Evolutionary conservation across 2,329 filamentous ascomycete genomes (phyloP), one percentile per base, ranked within the genome.

Genomic region (Cyclaneusma minus): DNA sequence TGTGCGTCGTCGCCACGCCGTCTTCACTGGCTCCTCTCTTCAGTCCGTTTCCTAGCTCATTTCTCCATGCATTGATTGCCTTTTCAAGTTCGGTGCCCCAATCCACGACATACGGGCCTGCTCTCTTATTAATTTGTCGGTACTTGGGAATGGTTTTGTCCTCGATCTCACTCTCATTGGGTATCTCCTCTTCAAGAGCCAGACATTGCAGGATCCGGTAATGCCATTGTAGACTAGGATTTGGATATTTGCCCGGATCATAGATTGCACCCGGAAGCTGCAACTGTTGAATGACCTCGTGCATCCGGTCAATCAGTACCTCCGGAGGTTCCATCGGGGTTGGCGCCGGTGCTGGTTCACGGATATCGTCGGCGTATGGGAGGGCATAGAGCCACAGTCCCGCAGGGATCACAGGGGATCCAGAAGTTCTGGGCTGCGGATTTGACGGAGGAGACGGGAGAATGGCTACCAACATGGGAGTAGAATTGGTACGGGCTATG

Each of bases 171-270:
- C 67, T 60, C 23, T 64, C 54, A 12, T 79, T 75, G 0, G 85
- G 85, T 2, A 92, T 56, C 38, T 94, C 85, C 47, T 98, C 89
- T 18, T 93, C 85, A 1, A 98, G 61, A 0, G 89, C 89, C 30
- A 94, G 64, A 5, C 81, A 78, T 52, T 98, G 89, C 1, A 98
- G 58, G 23, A 98, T 92, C 34, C 72, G 76, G 58, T 95, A 98
- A 55, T 95, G 89, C 85, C 87, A 98, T 53, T 98, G 89, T 13
- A 98, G 60, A 6, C 80, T 68, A 7, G 85, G 84, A 35, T 98
- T 98, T 0, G 89, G 82, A 43, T 94, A 95, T 43, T 78, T 89
- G 2, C 61, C 58, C 1, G 87, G 85, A 38, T 92, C 78, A 45
- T 91, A 98, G 16, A 68, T 61, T 5, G 68, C 84, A 43, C 81